These are phyloP conservation scores for Trebouxiophyceae sp. DNA, from an alignment of 163 green algal species.

Conservation along the genomic window DNA sequence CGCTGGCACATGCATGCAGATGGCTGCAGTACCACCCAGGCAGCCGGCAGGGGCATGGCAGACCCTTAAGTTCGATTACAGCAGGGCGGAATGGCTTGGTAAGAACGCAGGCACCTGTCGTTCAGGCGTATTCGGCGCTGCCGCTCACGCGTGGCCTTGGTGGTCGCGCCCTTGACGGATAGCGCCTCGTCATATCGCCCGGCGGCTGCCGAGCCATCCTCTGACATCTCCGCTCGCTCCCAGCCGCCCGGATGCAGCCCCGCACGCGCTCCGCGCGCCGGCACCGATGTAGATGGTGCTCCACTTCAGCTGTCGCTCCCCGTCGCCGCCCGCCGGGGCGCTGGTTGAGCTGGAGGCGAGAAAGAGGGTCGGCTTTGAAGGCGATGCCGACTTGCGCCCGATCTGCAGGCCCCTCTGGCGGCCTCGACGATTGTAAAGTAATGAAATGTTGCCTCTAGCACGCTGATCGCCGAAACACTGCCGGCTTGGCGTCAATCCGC, in stretches of 20 bases:
- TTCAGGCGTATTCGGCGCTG: slow-evolving; percentile 41
- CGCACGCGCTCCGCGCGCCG: not conserved
- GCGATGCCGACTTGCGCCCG: too few species aligned
- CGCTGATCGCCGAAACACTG: too few species aligned
- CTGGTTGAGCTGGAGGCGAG: not conserved
- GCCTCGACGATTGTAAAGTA: too few species aligned
- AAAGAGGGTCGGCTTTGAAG: not conserved
- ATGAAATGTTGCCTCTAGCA: too few species aligned
- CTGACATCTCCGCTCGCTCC: not conserved
- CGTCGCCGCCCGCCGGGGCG: not conserved
- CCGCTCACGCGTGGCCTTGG: slow-evolving; percentile 42
- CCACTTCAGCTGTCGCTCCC: not conserved
- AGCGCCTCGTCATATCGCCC: not conserved
- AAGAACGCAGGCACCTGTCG: slow-evolving; percentile 21
- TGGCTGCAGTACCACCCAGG: not conserved
- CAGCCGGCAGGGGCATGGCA: not conserved
- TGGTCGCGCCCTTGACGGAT: slow-evolving; percentile 5
- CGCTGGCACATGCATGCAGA: too few species aligned
- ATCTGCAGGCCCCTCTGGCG: too few species aligned
- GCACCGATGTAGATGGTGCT: too few species aligned
- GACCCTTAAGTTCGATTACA: not conserved
- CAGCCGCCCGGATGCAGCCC: not conserved
- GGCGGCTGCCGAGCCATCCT: not conserved
- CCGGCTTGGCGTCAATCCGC: too few species aligned
- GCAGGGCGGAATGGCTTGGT: not conserved